Percentiles rank a stretch among this genome's conserved stretches.
phyloP scores from a whole-genome alignment of 1,139 yeast genomes.

The Suhomyces bokatorum region DNA sequence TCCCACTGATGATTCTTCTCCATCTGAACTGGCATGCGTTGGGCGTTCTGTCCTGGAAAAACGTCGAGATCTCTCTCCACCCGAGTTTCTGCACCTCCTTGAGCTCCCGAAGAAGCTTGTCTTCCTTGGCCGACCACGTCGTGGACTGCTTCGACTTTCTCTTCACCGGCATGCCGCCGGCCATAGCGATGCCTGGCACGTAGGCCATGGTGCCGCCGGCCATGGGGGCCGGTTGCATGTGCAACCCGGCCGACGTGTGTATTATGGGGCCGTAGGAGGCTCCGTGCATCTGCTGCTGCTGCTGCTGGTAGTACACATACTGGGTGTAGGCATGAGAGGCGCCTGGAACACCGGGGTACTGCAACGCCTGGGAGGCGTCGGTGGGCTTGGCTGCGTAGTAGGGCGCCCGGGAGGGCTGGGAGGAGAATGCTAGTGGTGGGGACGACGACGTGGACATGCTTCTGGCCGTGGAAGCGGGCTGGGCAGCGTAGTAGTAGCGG shows the following conservation, averaged over 20 bases:
- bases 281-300: slow-evolving; percentile 7
- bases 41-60: slow-evolving; percentile 46
- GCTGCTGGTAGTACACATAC: slow-evolving; percentile 11
- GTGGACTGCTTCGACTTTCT: slow-evolving; percentile 35
- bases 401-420: slow-evolving; percentile 2
- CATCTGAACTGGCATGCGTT: slow-evolving; percentile 51
- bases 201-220: slow-evolving; percentile 1
- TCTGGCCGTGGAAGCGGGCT: neutral
- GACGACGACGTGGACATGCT: slow-evolving; percentile 7
- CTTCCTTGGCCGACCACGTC: slow-evolving; percentile 45
- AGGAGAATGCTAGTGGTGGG: slow-evolving; percentile 4
- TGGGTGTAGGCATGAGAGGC: slow-evolving; percentile 4
- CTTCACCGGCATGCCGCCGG: slow-evolving; percentile 7
- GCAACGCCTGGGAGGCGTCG: slow-evolving; percentile 1
- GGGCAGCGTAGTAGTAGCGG: slow-evolving; percentile 2
- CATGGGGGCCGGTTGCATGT: slow-evolving; percentile 3
- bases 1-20: slow-evolving; percentile 43
- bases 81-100: slow-evolving; percentile 46
- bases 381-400: slow-evolving; percentile 6
- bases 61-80: slow-evolving; percentile 47
- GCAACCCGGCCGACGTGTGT: neutral
- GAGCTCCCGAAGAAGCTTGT: slow-evolving; percentile 36
- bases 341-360: slow-evolving; percentile 2
- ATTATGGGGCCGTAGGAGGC: slow-evolving; percentile 1
- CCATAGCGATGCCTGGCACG: slow-evolving; percentile 9